Evolutionary conservation across 2,329 filamentous ascomycete species (phyloP).

Genomic region (Raffaelea ambrosiae): DNA sequence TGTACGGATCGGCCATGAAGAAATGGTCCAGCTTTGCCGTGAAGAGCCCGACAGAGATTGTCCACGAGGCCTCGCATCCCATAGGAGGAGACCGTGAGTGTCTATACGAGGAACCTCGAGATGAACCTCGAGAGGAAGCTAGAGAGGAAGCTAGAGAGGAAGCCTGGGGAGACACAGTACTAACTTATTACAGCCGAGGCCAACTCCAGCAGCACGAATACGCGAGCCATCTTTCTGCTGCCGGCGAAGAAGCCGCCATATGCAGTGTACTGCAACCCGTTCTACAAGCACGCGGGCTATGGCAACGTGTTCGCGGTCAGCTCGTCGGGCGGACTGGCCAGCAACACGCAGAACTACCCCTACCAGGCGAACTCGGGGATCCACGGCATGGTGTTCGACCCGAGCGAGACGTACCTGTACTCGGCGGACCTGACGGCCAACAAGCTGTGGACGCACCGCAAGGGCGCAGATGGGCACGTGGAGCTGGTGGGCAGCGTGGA

Average conservation of each 20-base stretch:
- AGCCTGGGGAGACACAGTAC: background rate
- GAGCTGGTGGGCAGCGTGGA: slow-evolving; percentile 64
- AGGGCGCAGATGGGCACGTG: slow-evolving; percentile 52
- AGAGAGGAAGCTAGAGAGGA: background rate
- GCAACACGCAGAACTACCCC: slow-evolving; percentile 64
- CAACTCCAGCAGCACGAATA: slow-evolving; percentile 63
- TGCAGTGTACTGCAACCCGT: slow-evolving; percentile 81
- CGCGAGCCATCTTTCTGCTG: slow-evolving; percentile 81
- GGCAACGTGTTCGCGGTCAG: slow-evolving; percentile 68
- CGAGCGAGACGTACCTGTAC: slow-evolving; percentile 66
- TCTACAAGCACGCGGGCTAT: slow-evolving; percentile 77
- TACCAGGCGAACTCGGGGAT: slow-evolving; percentile 64
- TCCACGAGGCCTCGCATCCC: slow-evolving; percentile 64
- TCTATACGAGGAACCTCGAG: slow-evolving; percentile 10
- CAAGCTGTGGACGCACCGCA: slow-evolving; percentile 78
- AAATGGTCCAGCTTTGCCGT: slow-evolving; percentile 82
- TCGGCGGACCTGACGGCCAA: slow-evolving; percentile 71
- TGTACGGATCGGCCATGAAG: slow-evolving; percentile 89
- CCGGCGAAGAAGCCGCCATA: slow-evolving; percentile 70
- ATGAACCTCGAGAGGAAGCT: background rate
- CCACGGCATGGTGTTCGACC: slow-evolving; percentile 76
- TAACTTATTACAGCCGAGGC: slow-evolving; percentile 47
- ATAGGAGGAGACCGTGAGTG: slow-evolving; percentile 70
- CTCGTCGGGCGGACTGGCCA: slow-evolving; percentile 44
- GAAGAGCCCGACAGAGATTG: slow-evolving; percentile 65